Base-by-base conservation (phyloP, 768 basidiomycete species). In the Strobilomyces confusus region DNA sequence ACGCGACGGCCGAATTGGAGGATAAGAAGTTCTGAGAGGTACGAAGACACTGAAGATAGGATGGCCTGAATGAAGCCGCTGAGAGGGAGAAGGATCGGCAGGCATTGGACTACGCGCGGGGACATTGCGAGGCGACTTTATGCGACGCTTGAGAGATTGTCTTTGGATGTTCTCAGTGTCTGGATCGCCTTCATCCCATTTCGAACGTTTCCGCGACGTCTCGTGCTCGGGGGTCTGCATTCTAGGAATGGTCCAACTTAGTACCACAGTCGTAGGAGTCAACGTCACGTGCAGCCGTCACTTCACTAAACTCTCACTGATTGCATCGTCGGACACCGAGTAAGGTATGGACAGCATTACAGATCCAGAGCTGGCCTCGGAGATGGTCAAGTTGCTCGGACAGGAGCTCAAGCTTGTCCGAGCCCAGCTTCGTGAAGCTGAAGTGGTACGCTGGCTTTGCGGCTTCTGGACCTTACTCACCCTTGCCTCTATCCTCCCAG, bases 1-100 rank as follows among this genome's bases (percentile, higher is more conserved):
- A 22, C 95, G 87, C 23, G 95, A 95, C 1, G 95, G 84, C 37
- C 80, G 72, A 22, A 98, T 82, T 2, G 84, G 75, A 29, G 94
- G 94, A 68, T 98, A 89, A 1, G 73, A 71, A 4, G 80, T 84
- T 49, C 93, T 79, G 37, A 80, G 81, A 4, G 93, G 95, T 0
- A 86, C 90, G 67, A 83, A 89, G 32, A 76, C 59, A 59, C 90
- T 92, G 57, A 87, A 79, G 8, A 60, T 17, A 9, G 63, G 59
- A 19, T 62, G 61, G 23, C 36, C 23, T 43, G 48, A 25, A 37
- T 44, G 54, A 50, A 54, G 45, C 19, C 58, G 60, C n/a, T 61
- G 54, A 37, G 57, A 51, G 14, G 63, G 43, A 45, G 69, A 37
- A 40, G 58, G 36, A 40, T 60, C 62, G 19, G 52, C 33, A 44